Percentiles rank a stretch among this genome's conserved stretches.
These are phyloP conservation scores for Alternaria angustiovoidea DNA, from an alignment of 2,329 filamentous ascomycete species.

Conservation along the genomic window DNA sequence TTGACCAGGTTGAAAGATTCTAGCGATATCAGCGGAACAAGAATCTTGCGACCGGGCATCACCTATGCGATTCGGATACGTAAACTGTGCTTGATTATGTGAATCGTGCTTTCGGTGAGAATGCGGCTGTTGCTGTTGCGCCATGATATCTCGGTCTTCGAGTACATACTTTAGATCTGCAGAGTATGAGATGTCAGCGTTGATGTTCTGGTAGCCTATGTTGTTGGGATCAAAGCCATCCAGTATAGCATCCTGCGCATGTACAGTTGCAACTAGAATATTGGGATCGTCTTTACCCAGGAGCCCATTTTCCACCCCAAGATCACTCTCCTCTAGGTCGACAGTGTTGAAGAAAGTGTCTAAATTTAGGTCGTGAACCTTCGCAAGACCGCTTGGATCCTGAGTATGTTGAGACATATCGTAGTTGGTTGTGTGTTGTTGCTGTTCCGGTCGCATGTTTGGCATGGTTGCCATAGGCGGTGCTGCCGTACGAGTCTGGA, in stretches of 20 bases:
- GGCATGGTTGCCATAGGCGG: not conserved
- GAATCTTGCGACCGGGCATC: not conserved
- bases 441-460: not conserved
- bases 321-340: not conserved
- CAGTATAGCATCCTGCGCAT: not conserved
- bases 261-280: not conserved
- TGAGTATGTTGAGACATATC: not conserved
- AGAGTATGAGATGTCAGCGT: not conserved
- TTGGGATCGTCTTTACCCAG: not conserved
- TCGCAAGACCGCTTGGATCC: not conserved
- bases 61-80: not conserved
- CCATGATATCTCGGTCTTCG: not conserved
- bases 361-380: not conserved
- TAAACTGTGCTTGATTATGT: not conserved
- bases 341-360: not conserved
- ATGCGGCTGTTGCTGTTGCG: not conserved
- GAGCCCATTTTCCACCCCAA: not conserved
- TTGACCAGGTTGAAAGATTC: not conserved
- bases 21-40: not conserved
- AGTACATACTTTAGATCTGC: not conserved
- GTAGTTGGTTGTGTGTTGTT: not conserved
- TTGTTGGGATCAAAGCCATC: not conserved
- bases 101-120: not conserved
- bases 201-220: not conserved
- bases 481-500: not conserved